These are phyloP conservation scores for Astragalus membranaceus DNA, from an alignment of 306 rosid genomes.

Conservation along the genomic window DNA sequence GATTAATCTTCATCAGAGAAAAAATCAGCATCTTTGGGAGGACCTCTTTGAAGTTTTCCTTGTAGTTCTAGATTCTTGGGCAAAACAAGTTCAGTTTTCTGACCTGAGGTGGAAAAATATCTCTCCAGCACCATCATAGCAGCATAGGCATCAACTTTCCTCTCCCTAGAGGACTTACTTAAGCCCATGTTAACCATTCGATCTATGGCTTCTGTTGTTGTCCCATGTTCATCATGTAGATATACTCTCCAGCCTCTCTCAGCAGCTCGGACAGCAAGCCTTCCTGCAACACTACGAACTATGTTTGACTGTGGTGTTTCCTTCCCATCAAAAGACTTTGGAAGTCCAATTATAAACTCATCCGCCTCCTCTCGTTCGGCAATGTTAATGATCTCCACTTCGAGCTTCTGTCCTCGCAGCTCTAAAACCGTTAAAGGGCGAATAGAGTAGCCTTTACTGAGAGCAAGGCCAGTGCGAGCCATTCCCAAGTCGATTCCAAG, in stretches of 20 bases:
- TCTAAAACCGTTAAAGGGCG: conserved; percentile 83
- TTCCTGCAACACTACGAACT: conserved; percentile 73
- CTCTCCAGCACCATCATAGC: conserved; percentile 77
- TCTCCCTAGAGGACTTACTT: conserved; percentile 26
- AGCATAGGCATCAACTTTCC: conserved; percentile 38
- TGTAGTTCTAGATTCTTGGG: conserved; percentile 62
- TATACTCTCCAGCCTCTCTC: conserved; percentile 95
- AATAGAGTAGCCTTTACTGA: conserved; percentile 75
- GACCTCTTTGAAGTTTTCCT: conserved; percentile 54
- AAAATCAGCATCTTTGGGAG: conserved; percentile 55
- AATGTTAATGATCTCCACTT: conserved; percentile 55
- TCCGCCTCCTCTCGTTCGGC: conserved; percentile 85
- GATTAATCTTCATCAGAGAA: conserved; percentile 33
- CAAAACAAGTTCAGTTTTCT: conserved; percentile 65
- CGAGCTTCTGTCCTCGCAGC: conserved; percentile 85
- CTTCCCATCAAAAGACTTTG: conserved; percentile 66
- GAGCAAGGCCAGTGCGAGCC: conserved; percentile 79
- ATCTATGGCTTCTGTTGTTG: conserved; percentile 58
- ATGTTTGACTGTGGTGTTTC: conserved; percentile 87
- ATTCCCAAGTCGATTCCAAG: conserved; percentile 81
- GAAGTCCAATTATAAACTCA: conserved; percentile 86
- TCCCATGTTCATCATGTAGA: conserved; percentile 86
- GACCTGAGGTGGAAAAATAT: conserved; percentile 63
- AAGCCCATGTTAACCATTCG: conserved; percentile 58
- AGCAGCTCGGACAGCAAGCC: conserved; percentile 78